Evolutionary conservation across 345 rosid species (phyloP), one percentile per base, ranked within the genome.

Genomic region (Pistacia atlantica): DNA sequence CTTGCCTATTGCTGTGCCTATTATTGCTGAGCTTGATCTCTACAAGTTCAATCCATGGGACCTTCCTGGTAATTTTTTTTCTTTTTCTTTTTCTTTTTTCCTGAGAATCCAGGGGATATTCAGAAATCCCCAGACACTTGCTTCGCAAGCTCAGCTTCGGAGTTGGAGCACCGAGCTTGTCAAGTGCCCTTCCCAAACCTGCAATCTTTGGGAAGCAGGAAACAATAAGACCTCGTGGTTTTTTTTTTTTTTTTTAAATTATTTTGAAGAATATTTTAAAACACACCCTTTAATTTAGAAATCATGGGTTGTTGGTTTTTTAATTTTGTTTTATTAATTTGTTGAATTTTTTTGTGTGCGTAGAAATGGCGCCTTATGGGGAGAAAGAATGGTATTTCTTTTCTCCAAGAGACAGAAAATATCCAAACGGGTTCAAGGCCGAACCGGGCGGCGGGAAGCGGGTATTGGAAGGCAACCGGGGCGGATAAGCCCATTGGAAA

Each of bases 381-480:
- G 98, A 95, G 70, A 92, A 95, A 67, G 98, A 94, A 56, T 94
- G 98, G 98, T 94, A 91, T 56, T 94, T 94, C 81, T 94, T 94
- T 78, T 90, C 97, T 17, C 98, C 92, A 0, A 81, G 97, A 79
- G 98, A 92, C 75, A 75, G 98, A 67, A 94, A 94, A 78, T 94
- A 92, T 57, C 98, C 97, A 1, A 94, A 92, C 84, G 98, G 98
- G 17, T 79, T 79, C 90, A 0, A 58, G 98, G 83, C 98, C 98
- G 20, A 92, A 92, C 80, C 83, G 98, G 81, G 93, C 98, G 17
- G 98, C 98, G 0, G 97, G 97, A 65, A 83, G 75, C 37, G 97
- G 98, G 35, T 92, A 89, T 69, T 94, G 98, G 98, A 94, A 91
- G 78, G 98, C 98, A 17, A 94, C 98, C 4, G 98, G 98, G 5